These are phyloP conservation scores for Clitoria ternatea DNA, from an alignment of 306 rosid genomes.

Conservation along the genomic window DNA sequence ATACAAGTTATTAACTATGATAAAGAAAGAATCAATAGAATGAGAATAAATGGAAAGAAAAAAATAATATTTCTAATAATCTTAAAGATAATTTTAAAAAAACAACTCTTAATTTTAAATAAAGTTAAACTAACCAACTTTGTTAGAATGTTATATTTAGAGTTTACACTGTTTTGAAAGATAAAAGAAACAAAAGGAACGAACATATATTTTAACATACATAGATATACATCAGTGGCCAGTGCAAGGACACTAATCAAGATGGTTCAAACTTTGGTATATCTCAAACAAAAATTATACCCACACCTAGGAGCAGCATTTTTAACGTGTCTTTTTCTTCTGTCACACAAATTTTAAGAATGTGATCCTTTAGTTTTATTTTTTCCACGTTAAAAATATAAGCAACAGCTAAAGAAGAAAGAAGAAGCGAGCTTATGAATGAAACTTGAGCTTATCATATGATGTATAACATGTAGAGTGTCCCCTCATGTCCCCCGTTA, in stretches of 20 bases:
- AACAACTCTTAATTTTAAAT: too few relatives aligned
- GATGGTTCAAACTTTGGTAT: neutral
- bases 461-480: neutral
- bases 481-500: neutral
- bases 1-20: too few relatives aligned
- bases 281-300: neutral
- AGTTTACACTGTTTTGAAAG: too few relatives aligned
- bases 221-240: too few relatives aligned
- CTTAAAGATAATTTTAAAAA: too few relatives aligned
- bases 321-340: neutral
- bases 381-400: neutral
- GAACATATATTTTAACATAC: too few relatives aligned
- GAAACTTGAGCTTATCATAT: neutral
- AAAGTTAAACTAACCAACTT: too few relatives aligned
- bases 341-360: neutral
- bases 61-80: too few relatives aligned
- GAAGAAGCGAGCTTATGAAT: neutral
- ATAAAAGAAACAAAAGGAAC: too few relatives aligned
- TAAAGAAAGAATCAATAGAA: too few relatives aligned
- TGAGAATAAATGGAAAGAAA: too few relatives aligned
- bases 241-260: neutral
- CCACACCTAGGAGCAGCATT: neutral
- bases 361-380: neutral
- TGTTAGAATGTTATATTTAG: too few relatives aligned
- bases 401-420: neutral